phyloP scores from a whole-genome alignment of 371 early-diverging fungal genomes.

The Actinomortierella ambigua region DNA sequence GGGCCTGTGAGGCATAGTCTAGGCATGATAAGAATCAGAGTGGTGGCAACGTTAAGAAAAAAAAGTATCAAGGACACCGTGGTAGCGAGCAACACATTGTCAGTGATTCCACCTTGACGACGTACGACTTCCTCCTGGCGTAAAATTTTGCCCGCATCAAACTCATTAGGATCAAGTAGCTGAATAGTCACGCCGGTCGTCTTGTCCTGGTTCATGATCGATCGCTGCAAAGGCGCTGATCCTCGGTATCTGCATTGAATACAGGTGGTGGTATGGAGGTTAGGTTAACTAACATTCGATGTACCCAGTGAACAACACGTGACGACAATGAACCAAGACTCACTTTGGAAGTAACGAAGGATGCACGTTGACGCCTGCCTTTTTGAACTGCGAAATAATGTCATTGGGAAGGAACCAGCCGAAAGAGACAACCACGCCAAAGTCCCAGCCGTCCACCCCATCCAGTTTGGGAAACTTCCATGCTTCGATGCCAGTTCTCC shows the following conservation, averaged over 20 bases:
- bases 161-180: slow-evolving; percentile 74
- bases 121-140: slow-evolving; percentile 63
- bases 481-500: slow-evolving; percentile 33
- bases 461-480: slow-evolving; percentile 35
- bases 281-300: no score
- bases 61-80: no score
- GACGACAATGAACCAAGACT: no score
- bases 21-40: not conserved
- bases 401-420: slow-evolving; percentile 85
- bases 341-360: slow-evolving; percentile 86
- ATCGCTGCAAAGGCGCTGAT: slow-evolving; percentile 89
- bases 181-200: slow-evolving; percentile 89
- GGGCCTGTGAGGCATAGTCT: slow-evolving; percentile 51
- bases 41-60: no score
- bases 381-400: slow-evolving; percentile 67
- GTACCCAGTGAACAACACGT: no score
- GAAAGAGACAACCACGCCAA: slow-evolving; percentile 94
- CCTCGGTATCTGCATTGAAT: slow-evolving; percentile 77
- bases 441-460: slow-evolving; percentile 56
- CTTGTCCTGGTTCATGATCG: slow-evolving; percentile 78
- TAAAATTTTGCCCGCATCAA: slow-evolving; percentile 89
- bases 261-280: no score
- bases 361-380: slow-evolving; percentile 87
- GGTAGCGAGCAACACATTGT: no score
- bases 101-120: slow-evolving; percentile 6